Evolutionary conservation across 805 yeast species (phyloP), one percentile per base, ranked within the genome.

Genomic region (Starmerella apicola): DNA sequence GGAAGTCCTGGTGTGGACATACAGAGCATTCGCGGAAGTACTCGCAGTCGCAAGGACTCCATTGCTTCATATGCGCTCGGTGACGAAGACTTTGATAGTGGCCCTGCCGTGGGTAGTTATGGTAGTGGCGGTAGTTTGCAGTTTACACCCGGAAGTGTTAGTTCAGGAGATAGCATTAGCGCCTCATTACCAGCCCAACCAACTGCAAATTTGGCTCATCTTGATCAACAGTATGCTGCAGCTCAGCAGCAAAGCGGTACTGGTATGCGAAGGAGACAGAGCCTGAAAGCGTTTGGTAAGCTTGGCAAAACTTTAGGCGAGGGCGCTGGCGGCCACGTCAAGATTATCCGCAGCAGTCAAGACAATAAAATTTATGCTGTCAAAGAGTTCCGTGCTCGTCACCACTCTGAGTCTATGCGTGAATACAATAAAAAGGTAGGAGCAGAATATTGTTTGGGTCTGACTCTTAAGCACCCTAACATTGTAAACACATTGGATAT

Each of bases 291-390:
- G 50, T 85, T 84, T 58, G 73, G 79, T 37, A 81, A 78, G 56
- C 76, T 80, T 39, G 94, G 94, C 38, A 88, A 84, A 46, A 81
- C 74, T 43, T 67, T 86, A 35, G 96, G 95, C 40, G 91, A 91
- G 17, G 96, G 96, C 39, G 95, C 95, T 2, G 96, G 96, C 36
- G 96, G 96, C 3, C 71, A 79, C 13, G 96, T 86, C 25, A 75
- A 76, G 52, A 65, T 85, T 36, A 78, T 83, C 34, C 76, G 68
- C 38, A 63, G 94, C 50, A 60, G 71, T 3, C 60, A 71, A 2
- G 95, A 85, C 60, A 63, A 66, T 23, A 71, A 75, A 51, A 71
- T 81, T 2, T 85, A 83, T 66, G 96, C 96, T 0, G 95, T 86
- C 19, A 86, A 86, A 59, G 95, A 86, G 60, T 86, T 85, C 57